These are phyloP conservation scores for Fraxinus nigra DNA, from an alignment of 305 asterid species.

Conservation along the genomic window DNA sequence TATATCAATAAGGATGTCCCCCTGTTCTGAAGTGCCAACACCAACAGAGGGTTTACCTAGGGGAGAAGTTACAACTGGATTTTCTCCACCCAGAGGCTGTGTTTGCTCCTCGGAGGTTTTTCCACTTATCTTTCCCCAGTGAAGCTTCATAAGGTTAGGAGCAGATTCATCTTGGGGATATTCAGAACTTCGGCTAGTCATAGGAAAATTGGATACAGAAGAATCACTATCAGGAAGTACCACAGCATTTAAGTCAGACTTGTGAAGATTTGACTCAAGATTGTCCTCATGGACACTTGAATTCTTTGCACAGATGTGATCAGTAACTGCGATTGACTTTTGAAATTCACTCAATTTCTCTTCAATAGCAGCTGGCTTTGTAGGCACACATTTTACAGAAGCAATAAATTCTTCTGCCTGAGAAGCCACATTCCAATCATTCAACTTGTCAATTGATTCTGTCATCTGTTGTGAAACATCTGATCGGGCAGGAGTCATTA, in stretches of 20 bases:
- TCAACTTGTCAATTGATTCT: constrained; percentile 52
- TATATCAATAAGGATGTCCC: constrained; percentile 71
- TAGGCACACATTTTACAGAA: constrained; percentile 32
- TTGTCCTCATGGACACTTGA: constrained; percentile 32
- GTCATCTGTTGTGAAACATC: constrained; percentile 55
- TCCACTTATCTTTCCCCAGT: constrained; percentile 35
- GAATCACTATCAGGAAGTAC: constrained; percentile 35
- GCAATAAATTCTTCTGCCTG: constrained; percentile 35
- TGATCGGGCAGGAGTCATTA: constrained; percentile 46
- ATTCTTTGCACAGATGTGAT: constrained; percentile 32
- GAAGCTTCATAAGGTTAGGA: constrained; percentile 30
- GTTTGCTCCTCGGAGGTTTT: constrained; percentile 35
- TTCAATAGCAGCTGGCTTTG: constrained; percentile 27
- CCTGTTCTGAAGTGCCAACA: constrained; percentile 44
- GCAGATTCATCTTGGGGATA: constrained; percentile 39
- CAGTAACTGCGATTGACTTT: constrained; percentile 28
- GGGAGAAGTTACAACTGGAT: constrained; percentile 35
- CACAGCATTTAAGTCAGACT: constrained; percentile 35
- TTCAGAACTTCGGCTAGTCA: constrained; percentile 33
- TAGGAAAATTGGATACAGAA: constrained; percentile 30
- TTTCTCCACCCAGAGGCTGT: constrained; percentile 34
- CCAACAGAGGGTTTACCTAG: constrained; percentile 41
- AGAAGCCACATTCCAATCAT: constrained; percentile 36
- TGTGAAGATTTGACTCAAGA: constrained; percentile 37
- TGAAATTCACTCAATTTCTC: constrained; percentile 35